These are phyloP conservation scores for Calocera viscosa DNA, from an alignment of 768 basidiomycete genomes.

Conservation along the genomic window DNA sequence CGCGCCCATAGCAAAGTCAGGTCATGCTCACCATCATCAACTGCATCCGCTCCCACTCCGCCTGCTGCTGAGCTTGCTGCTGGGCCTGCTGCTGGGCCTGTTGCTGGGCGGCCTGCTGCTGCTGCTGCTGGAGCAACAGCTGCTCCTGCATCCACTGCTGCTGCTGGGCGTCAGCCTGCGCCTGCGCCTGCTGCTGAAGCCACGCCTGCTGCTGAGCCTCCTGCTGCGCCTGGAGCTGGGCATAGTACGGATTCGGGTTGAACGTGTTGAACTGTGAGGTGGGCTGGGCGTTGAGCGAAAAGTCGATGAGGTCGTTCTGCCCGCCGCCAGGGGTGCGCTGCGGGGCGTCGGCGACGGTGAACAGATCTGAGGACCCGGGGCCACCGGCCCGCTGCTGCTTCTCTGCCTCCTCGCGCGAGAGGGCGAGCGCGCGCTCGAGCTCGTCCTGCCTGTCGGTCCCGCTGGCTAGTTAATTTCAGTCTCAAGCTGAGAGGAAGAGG, in stretches of 20 bases:
- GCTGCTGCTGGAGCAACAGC: conserved; percentile 29
- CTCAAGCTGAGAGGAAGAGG: not conserved
- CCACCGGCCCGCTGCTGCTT: conserved; percentile 36
- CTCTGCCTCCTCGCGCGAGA: conserved; percentile 86
- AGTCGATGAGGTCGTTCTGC: conserved; percentile 2
- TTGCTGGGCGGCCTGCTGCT: conserved; percentile 21
- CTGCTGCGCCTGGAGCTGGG: conserved; percentile 31
- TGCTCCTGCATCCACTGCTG: conserved; percentile 28
- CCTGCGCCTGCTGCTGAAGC: conserved; percentile 35
- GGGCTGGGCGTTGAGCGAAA: not conserved
- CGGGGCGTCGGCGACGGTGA: conserved; percentile 49
- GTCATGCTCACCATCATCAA: not conserved
- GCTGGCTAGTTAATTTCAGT: not conserved
- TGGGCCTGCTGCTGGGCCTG: conserved; percentile 23
- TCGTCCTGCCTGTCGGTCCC: conserved; percentile 51
- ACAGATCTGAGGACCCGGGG: conserved; percentile 21
- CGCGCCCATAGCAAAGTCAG: conserved; percentile 3
- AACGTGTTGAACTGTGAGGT: not conserved
- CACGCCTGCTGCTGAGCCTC: conserved; percentile 36
- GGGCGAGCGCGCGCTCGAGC: conserved; percentile 61
- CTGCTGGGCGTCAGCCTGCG: conserved; percentile 29
- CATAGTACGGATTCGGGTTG: conserved; percentile 16
- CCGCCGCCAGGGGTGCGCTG: conserved; percentile 29
- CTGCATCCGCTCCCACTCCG: conserved; percentile 20
- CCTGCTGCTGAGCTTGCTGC: conserved; percentile 23